phyloP scores from a whole-genome alignment of 192 early-diverging fungal species.

The Rhizophagus sp. region DNA sequence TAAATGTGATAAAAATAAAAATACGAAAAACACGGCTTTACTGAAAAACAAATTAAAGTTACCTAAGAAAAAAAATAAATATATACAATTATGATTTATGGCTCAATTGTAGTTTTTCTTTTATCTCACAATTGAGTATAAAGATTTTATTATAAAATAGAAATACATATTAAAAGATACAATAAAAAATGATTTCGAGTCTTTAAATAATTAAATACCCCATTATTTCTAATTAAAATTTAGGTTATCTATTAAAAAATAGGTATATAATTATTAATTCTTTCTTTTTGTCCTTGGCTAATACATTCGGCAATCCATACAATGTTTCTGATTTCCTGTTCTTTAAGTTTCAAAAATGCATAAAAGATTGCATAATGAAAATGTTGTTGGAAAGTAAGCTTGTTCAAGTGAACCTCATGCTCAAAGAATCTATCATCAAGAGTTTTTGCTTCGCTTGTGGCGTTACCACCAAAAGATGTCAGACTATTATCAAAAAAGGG shows the following conservation, averaged over 20 bases:
- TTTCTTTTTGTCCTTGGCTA: constrained; percentile 95
- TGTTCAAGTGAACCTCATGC: constrained; percentile 93
- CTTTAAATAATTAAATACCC: too few species aligned
- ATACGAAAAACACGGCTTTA: too few species aligned
- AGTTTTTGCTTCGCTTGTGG: constrained; percentile 59
- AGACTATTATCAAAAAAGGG: constrained; percentile 71
- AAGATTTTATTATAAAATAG: too few species aligned
- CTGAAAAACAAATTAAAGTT: too few species aligned
- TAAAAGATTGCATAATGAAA: constrained; percentile 98
- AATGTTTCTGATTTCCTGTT: constrained; percentile 98
- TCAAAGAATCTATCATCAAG: constrained; percentile 97
- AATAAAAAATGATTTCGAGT: too few species aligned
- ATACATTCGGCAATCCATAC: constrained; percentile 99
- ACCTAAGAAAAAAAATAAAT: too few species aligned
- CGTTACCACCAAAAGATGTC: constrained; percentile 21
- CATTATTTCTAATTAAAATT: too few species aligned
- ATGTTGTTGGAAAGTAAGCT: constrained; percentile 90
- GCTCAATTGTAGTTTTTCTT: too few species aligned
- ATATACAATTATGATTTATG: too few species aligned
- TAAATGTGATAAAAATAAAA: too few species aligned
- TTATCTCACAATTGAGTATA: too few species aligned
- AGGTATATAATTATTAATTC: constrained; percentile 91
- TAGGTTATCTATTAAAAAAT: constrained; percentile 66
- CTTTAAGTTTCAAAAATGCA: constrained; percentile 92
- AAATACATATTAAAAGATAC: too few species aligned